Percentiles rank a stretch among this genome's conserved stretches.
phyloP scores from a whole-genome alignment of 441 rosid species.

The Euphorbia corollata region DNA sequence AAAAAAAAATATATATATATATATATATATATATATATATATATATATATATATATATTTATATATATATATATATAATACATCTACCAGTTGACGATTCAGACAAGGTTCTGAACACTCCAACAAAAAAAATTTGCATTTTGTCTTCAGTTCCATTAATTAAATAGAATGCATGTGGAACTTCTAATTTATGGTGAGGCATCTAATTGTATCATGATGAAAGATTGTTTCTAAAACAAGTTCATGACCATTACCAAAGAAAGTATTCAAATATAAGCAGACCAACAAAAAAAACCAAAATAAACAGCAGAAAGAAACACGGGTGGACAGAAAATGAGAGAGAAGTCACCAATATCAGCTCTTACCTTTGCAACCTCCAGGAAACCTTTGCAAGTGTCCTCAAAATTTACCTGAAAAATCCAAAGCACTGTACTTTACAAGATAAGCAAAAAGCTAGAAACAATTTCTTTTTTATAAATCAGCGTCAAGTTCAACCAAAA shows the following conservation, averaged over 20 bases:
- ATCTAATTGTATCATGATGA: conserved; percentile 7
- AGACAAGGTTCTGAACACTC: background rate
- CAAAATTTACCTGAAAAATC: conserved; percentile 77
- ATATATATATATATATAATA: background rate
- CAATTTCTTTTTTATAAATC: background rate
- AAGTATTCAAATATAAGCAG: background rate
- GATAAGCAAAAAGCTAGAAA: background rate
- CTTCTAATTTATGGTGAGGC: background rate
- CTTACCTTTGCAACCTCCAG: conserved; percentile 93
- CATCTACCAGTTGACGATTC: background rate
- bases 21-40: too few relatives aligned
- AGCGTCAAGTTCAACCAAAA: background rate
- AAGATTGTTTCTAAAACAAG: background rate
- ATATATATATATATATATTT: too few relatives aligned
- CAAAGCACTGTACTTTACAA: conserved; percentile 19
- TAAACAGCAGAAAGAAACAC: background rate
- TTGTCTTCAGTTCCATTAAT: conserved; percentile 2
- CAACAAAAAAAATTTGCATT: conserved; percentile 1
- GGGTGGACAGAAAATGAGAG: background rate
- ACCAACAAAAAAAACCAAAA: background rate
- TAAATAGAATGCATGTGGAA: background rate
- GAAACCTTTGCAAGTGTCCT: conserved; percentile 99
- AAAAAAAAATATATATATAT: too few relatives aligned
- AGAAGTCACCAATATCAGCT: conserved; percentile 9
- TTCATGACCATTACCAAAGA: background rate